Conservation (phyloP, 1,139 yeast species). For the Geotrichum carabidarum region DNA sequence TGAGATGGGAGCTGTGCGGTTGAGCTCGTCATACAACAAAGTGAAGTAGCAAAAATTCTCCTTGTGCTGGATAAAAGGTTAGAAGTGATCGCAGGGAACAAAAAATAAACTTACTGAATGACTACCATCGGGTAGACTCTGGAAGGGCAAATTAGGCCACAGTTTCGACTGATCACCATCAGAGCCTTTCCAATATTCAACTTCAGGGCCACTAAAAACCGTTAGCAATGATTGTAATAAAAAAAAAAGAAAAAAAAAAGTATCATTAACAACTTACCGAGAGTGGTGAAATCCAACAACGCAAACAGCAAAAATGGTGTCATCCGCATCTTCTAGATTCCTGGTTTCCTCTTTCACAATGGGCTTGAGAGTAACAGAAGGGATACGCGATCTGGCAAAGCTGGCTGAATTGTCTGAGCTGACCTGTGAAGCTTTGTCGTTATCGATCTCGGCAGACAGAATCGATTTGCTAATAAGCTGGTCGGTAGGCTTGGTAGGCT, state of each 20-base stretch:
- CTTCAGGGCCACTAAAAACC: conserved; percentile 73
- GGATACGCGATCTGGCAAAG: neutral
- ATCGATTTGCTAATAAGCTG: neutral
- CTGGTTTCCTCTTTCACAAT: conserved; percentile 21
- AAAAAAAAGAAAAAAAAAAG: conserved; percentile 1
- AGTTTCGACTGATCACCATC: conserved; percentile 47
- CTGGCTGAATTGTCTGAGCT: neutral
- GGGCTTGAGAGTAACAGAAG: conserved; percentile 23
- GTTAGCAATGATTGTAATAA: conserved; percentile 1
- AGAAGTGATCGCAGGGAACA: neutral
- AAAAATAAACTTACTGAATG: conserved; percentile 43
- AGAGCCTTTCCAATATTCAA: conserved; percentile 84
- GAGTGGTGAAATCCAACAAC: conserved; percentile 91
- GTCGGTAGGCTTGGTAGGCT: neutral
- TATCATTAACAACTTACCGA: conserved; percentile 24
- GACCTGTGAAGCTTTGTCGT: neutral
- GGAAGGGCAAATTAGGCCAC: conserved; percentile 91
- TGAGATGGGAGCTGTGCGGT: conserved; percentile 45
- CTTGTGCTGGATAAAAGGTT: conserved; percentile 45
- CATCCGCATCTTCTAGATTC: conserved; percentile 24
- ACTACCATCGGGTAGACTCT: conserved; percentile 93
- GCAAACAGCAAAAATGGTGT: conserved; percentile 71
- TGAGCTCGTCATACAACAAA: conserved; percentile 62
- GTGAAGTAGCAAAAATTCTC: conserved; percentile 93
- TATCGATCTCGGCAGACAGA: too few species aligned